These are phyloP conservation scores for Penicillium longicatenatum DNA, from an alignment of 495 filamentous ascomycete genomes.

Conservation along the genomic window DNA sequence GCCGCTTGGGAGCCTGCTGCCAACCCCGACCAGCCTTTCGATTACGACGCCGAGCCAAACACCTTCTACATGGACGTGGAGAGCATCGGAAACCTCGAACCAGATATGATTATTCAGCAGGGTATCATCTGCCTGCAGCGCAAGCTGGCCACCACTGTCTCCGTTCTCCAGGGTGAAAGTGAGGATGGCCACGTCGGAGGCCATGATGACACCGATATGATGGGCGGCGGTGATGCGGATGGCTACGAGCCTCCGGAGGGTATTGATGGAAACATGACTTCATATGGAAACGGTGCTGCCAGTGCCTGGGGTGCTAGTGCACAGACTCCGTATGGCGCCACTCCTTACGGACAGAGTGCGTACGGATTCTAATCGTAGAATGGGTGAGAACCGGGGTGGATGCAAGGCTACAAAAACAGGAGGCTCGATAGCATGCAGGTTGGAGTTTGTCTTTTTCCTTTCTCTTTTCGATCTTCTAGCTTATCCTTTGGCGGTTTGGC, in stretches of 20 bases:
- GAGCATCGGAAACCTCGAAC: constrained; percentile 80
- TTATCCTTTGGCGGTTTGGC: constrained; percentile 24
- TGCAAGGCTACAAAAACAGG: constrained; percentile 12
- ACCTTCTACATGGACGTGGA: constrained; percentile 94
- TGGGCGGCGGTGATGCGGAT: constrained; percentile 63
- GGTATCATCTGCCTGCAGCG: constrained; percentile 87
- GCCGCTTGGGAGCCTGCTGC: constrained; percentile 80
- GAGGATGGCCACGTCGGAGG: constrained; percentile 52
- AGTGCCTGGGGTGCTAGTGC: constrained; percentile 65
- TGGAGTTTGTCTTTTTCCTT: constrained; percentile 22
- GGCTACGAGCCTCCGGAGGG: constrained; percentile 59
- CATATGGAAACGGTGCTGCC: constrained; percentile 63
- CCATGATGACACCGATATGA: constrained; percentile 52
- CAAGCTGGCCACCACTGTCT: constrained; percentile 85
- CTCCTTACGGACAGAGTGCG: constrained; percentile 65
- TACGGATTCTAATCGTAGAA: constrained; percentile 38
- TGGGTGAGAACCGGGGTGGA: not conserved
- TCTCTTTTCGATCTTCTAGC: constrained; percentile 11
- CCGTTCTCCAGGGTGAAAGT: constrained; percentile 59
- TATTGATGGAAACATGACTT: constrained; percentile 74
- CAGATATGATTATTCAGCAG: constrained; percentile 82
- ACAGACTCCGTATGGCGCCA: constrained; percentile 67
- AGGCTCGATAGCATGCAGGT: constrained; percentile 24
- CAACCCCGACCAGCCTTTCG: constrained; percentile 79
- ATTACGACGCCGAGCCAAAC: constrained; percentile 83